Percentiles rank a stretch among this genome's conserved stretches.
Evolutionary conservation across 192 early-diverging fungal genomes (phyloP).

Genomic region (Haplosporangium gracile): DNA sequence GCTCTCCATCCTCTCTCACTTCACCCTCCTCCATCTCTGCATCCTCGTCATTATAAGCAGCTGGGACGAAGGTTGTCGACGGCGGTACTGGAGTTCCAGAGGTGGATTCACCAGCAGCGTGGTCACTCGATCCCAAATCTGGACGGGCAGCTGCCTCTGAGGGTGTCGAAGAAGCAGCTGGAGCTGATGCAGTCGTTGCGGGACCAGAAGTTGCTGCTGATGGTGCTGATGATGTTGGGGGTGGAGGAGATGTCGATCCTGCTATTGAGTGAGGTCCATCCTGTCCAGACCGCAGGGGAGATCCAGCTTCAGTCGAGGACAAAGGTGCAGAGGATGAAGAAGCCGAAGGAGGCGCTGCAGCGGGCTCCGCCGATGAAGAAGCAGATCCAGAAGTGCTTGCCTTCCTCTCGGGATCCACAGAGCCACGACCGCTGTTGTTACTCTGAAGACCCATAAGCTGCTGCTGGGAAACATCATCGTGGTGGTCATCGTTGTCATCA

Average conservation of each 20-base stretch:
- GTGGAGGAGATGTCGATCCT: conserved; percentile 3
- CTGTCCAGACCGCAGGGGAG: neutral
- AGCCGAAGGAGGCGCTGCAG: neutral
- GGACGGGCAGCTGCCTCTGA: neutral
- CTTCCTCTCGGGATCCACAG: conserved; percentile 4
- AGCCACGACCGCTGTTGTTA: neutral
- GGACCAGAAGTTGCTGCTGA: neutral
- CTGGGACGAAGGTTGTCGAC: neutral
- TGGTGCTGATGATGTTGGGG: neutral
- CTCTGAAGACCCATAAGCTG: neutral
- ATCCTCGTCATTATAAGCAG: conserved; percentile 16
- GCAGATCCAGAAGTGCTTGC: neutral
- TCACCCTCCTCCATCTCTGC: conserved; percentile 36
- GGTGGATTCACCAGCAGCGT: neutral
- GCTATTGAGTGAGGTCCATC: neutral
- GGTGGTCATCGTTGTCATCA: neutral
- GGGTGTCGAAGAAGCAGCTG: neutral
- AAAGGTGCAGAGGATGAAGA: neutral
- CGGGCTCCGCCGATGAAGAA: neutral
- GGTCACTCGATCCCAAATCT: neutral
- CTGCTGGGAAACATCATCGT: neutral
- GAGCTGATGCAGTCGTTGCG: neutral
- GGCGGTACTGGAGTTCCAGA: conserved; percentile 2
- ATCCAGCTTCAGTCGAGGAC: neutral
- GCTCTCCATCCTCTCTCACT: conserved; percentile 26